A percentile compares a stretch with the other conserved stretches of the same genome.
These are phyloP conservation scores for Rosa persica DNA, from an alignment of 306 rosid species.

Conservation along the genomic window DNA sequence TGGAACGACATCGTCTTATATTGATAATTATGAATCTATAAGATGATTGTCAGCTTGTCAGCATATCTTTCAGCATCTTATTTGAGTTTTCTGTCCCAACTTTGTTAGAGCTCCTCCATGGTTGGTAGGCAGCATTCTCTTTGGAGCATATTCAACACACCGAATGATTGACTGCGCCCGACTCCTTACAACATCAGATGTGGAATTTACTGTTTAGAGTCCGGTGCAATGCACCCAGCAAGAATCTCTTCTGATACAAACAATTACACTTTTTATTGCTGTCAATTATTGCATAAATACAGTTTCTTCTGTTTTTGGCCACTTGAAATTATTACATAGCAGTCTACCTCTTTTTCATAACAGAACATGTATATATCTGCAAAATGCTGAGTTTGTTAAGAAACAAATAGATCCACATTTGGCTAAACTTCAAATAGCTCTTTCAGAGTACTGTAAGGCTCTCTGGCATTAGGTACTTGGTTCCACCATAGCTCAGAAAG, in stretches of 20 bases:
- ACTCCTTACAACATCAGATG: background rate
- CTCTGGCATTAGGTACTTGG: constrained; percentile 25
- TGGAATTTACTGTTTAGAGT: constrained; percentile 1
- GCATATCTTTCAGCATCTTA: background rate
- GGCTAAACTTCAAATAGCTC: constrained; percentile 31
- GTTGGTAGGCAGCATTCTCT: background rate
- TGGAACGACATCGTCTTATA: constrained; percentile 1
- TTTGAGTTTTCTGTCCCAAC: background rate
- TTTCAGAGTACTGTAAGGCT: constrained; percentile 35
- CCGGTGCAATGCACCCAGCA: background rate
- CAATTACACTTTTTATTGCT: background rate
- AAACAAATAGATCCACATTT: background rate
- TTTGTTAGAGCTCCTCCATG: background rate
- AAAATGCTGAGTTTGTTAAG: background rate
- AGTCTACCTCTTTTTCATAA: background rate
- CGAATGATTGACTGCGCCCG: background rate
- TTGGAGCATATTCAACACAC: background rate
- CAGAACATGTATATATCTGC: no score
- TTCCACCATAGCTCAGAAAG: constrained; percentile 41
- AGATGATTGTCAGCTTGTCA: background rate
- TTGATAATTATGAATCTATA: background rate
- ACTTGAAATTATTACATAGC: constrained; percentile 8
- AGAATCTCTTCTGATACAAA: background rate
- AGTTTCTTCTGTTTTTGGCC: background rate
- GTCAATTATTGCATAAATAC: constrained; percentile 1